Evolutionary conservation across 805 yeast genomes (phyloP).

Genomic region (Lipomyces oligophaga): DNA sequence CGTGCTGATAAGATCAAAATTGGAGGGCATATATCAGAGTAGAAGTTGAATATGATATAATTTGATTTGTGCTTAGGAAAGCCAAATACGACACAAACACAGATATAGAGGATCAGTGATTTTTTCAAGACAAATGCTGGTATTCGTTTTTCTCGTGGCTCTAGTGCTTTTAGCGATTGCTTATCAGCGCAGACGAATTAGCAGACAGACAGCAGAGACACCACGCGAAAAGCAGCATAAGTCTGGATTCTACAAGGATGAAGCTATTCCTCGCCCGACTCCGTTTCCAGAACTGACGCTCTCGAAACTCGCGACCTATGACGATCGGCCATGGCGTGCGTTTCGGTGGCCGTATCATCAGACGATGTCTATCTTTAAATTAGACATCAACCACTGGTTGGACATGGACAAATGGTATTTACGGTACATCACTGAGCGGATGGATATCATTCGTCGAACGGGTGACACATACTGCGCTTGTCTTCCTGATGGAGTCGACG

Average conservation of each 20-base stretch:
- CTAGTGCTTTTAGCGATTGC: too few species aligned
- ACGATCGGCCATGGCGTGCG: constrained; percentile 78
- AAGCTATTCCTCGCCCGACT: constrained; percentile 45
- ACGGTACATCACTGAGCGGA: constrained; percentile 61
- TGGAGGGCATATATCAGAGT: too few species aligned
- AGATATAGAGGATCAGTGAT: too few species aligned
- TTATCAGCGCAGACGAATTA: too few species aligned
- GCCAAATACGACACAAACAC: too few species aligned
- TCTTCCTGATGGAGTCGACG: constrained; percentile 59
- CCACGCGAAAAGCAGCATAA: too few species aligned
- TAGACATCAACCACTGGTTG: constrained; percentile 72
- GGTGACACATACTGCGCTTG: constrained; percentile 62
- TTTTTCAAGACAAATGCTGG: too few species aligned
- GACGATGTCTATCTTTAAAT: constrained; percentile 68
- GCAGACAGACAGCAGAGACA: too few species aligned
- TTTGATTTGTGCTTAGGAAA: too few species aligned
- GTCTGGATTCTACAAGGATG: neutral
- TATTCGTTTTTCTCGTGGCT: too few species aligned
- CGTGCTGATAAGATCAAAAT: too few species aligned
- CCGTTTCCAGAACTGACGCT: constrained; percentile 60
- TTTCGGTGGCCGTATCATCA: constrained; percentile 79
- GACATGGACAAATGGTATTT: constrained; percentile 72
- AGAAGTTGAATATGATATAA: too few species aligned
- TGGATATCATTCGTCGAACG: constrained; percentile 53
- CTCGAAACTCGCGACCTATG: constrained; percentile 60